These are phyloP conservation scores for Elongisporangium undulatum DNA, from an alignment of 352 stramenopile genomes.

Conservation along the genomic window DNA sequence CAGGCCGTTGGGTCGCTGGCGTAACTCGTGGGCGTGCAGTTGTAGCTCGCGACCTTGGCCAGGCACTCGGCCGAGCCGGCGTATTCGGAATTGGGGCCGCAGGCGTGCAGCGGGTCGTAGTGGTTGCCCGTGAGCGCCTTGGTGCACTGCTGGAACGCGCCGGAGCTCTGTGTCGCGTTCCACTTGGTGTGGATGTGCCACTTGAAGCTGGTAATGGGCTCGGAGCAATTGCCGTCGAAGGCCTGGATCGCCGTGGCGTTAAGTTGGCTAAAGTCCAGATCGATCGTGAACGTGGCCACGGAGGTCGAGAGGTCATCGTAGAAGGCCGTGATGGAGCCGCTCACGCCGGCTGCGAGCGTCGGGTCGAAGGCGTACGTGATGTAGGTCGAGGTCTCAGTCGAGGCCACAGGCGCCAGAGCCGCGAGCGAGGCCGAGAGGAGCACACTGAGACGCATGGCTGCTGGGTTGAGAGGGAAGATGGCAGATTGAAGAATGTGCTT, in stretches of 20 bases:
- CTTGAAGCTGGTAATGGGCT: constrained; percentile 30
- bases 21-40: constrained; percentile 37
- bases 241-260: constrained; percentile 21
- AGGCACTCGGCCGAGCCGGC: constrained; percentile 29
- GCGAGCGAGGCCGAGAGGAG: not conserved
- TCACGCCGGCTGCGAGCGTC: constrained; percentile 24
- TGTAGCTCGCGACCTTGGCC: constrained; percentile 28
- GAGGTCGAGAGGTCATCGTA: constrained; percentile 27
- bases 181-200: constrained; percentile 63
- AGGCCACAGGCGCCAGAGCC: not conserved
- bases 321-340: constrained; percentile 33
- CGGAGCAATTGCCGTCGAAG: constrained; percentile 37
- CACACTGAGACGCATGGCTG: not conserved
- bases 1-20: constrained; percentile 26
- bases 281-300: constrained; percentile 29
- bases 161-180: constrained; percentile 18
- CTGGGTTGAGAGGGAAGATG: not conserved
- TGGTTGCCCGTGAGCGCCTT: constrained; percentile 39
- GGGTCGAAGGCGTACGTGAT: constrained; percentile 42
- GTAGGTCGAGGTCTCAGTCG: constrained; percentile 1
- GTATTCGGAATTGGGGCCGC: constrained; percentile 48
- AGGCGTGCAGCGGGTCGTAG: constrained; percentile 53
- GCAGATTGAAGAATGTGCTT: not conserved
- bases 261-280: constrained; percentile 44
- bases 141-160: constrained; percentile 34